These are phyloP conservation scores for Parathielavia appendiculata DNA, from an alignment of 495 filamentous ascomycete genomes.

Conservation along the genomic window DNA sequence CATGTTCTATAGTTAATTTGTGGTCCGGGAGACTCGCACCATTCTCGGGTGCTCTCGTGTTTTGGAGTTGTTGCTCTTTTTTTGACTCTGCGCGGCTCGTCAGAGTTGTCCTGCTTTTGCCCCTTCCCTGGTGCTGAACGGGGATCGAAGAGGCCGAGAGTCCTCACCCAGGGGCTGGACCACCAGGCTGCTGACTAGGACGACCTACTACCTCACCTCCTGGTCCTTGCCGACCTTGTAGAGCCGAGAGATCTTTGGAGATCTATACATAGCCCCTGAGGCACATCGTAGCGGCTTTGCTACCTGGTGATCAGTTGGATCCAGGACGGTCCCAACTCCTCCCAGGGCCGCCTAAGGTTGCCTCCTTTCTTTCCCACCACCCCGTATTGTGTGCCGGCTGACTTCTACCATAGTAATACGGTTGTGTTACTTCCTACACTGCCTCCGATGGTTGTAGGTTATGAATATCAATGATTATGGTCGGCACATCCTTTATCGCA, in stretches of 20 bases:
- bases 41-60: constrained; percentile 16
- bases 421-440: neutral
- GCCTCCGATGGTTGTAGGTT: constrained; percentile 11
- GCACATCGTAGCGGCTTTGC: constrained; percentile 19
- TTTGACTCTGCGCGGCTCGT: constrained; percentile 6
- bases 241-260: neutral
- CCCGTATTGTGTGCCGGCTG: constrained; percentile 7
- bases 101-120: neutral
- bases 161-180: constrained; percentile 12
- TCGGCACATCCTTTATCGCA: constrained; percentile 17
- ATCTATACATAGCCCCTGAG: constrained; percentile 14
- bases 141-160: neutral
- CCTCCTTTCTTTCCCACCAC: constrained; percentile 20
- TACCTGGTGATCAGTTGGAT: constrained; percentile 5
- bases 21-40: constrained; percentile 28
- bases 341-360: constrained; percentile 19
- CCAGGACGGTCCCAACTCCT: neutral
- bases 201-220: constrained; percentile 9
- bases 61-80: constrained; percentile 9
- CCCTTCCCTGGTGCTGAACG: constrained; percentile 2
- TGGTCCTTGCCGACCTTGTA: constrained; percentile 8
- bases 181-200: constrained; percentile 7
- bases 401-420: constrained; percentile 17
- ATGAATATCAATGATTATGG: constrained; percentile 26
- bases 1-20: constrained; percentile 16